phyloP scores from a whole-genome alignment of 176 grass and related monocot genomes.

The Carex myosuroides region DNA sequence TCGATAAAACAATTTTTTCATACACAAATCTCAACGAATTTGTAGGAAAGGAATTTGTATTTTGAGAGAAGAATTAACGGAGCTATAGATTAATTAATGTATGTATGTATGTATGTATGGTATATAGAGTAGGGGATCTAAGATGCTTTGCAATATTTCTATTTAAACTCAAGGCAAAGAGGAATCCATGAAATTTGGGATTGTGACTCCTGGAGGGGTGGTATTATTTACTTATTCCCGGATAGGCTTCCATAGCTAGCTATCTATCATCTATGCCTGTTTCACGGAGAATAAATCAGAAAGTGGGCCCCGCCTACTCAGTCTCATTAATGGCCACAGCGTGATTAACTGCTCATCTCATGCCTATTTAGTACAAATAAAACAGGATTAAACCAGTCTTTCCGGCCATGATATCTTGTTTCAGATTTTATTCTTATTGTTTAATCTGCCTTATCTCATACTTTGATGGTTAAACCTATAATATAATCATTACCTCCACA shows the following conservation, averaged over 20 bases:
- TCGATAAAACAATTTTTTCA: too few relatives aligned
- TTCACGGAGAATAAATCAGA: conserved; percentile 40
- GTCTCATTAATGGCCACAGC: conserved; percentile 4
- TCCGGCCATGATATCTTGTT: neutral
- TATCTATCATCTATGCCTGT: conserved; percentile 18
- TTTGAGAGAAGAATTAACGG: neutral
- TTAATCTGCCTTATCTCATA: neutral
- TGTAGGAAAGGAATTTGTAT: neutral
- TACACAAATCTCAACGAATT: too few relatives aligned
- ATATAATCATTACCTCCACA: neutral
- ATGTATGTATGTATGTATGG: too few relatives aligned
- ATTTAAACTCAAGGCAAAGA: conserved; percentile 18
- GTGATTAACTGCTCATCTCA: conserved; percentile 4
- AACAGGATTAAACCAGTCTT: neutral
- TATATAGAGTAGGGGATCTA: conserved; percentile 31
- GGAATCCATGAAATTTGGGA: conserved; percentile 50
- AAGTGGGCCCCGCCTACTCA: neutral
- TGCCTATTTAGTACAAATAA: neutral
- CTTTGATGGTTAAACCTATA: neutral
- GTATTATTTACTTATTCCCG: conserved; percentile 27
- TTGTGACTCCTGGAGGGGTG: conserved; percentile 21
- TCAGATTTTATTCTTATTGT: neutral
- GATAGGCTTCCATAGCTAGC: conserved; percentile 25
- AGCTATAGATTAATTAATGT: too few relatives aligned
- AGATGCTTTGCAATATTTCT: conserved; percentile 32